Base-by-base conservation (phyloP, 1,284 basidiomycete genomes). In the Rhodotorula sp. region DNA sequence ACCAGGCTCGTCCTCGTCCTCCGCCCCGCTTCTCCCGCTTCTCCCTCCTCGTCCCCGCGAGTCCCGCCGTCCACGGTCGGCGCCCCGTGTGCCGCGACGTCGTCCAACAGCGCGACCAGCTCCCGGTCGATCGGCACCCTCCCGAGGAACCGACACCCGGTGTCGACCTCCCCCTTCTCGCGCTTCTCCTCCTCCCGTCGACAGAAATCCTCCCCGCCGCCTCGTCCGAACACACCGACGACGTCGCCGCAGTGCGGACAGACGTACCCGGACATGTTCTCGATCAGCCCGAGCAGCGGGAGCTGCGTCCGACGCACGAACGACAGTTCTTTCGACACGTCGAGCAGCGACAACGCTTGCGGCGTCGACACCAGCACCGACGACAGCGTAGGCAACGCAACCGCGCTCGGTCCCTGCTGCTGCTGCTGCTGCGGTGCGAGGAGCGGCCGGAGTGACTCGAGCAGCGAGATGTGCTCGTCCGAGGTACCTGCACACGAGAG, bases 251-350 rank as follows among this genome's bases (percentile, higher is more conserved):
- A 83, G 69, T 83, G 82, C 30, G 95, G 95, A 78, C 96, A 99
- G 16, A 91, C 91, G 81, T 97, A 99, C 52, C 96, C 96, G 68
- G 92, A 92, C 96, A 99, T 98, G 82, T 99, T 99, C 80, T 99
- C 96, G 71, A 99, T 89, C 60, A 99, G 81, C 10, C 96, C 96
- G 57, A 97, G 82, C n/a, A 99, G 88, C 8, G 90, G 92, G 15
- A 99, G 83, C 44, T 86, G 84, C 59, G 94, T 90, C 31, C 92
- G 87, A 26, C 89, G 88, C 20, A 94, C 92, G 82, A 99, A 99
- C 54, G 94, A 94, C 66, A 99, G 85, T 72, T 92, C 95, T 81
- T 99, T 97, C 82, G 94, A 87, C 54, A 91, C 93, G 80, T 99
- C 96, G 79, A 92, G 88, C 58, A 99, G 84, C 1, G 95, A 94